Evolutionary conservation across 352 stramenopile species (phyloP).

Genomic region (Phytopythium sindhum): DNA sequence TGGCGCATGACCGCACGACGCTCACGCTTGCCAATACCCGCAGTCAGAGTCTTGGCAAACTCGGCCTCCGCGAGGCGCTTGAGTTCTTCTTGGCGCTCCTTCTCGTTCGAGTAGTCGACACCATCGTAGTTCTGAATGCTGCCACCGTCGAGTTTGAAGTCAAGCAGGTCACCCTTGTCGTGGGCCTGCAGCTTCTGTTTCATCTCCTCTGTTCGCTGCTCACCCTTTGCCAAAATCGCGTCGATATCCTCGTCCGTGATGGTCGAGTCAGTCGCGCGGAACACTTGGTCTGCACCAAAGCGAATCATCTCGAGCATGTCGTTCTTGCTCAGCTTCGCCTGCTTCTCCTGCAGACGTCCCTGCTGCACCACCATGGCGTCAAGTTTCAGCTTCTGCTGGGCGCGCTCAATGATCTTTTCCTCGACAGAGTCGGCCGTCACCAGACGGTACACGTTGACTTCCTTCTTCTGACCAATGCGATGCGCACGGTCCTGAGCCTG

Average conservation of each 20-base stretch:
- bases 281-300: slow-evolving; percentile 98
- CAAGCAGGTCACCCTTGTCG: slow-evolving; percentile 83
- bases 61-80: slow-evolving; percentile 83
- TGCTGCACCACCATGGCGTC: slow-evolving; percentile 88
- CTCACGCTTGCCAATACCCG: slow-evolving; percentile 84
- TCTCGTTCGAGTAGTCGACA: slow-evolving; percentile 95
- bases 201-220: slow-evolving; percentile 86
- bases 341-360: slow-evolving; percentile 82
- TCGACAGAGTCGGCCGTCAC: slow-evolving; percentile 97
- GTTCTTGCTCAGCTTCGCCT: slow-evolving; percentile 93
- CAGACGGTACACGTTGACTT: slow-evolving; percentile 94
- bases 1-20: slow-evolving; percentile 75
- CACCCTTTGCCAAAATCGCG: slow-evolving; percentile 92
- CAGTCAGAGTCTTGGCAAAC: slow-evolving; percentile 70
- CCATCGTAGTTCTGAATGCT: slow-evolving; percentile 95
- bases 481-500: slow-evolving; percentile 95
- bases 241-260: slow-evolving; percentile 99
- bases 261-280: slow-evolving; percentile 93
- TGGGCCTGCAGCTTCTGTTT: slow-evolving; percentile 84
- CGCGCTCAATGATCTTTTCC: slow-evolving; percentile 98
- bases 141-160: slow-evolving; percentile 93
- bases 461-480: slow-evolving; percentile 98
- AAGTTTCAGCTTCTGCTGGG: slow-evolving; percentile 96
- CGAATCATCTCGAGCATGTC: slow-evolving; percentile 97
- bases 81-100: slow-evolving; percentile 80